Evolutionary conservation across 2,329 filamentous ascomycete species (phyloP).

Genomic region (Leptographium lundbergii): DNA sequence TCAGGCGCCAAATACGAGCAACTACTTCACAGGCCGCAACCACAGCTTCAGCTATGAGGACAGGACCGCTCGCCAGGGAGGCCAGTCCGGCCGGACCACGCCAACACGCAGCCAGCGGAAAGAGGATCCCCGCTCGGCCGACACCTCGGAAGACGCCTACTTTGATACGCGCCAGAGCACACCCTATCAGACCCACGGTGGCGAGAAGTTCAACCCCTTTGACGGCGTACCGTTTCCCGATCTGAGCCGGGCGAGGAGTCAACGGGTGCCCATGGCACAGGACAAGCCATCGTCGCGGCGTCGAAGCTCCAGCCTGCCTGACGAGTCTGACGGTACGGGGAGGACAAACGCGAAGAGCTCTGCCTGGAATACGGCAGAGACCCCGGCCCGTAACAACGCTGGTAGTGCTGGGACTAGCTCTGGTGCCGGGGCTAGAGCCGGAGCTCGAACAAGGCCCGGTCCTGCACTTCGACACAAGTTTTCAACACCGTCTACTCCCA

Average conservation of each 20-base stretch:
- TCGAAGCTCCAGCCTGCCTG: conserved; percentile 20
- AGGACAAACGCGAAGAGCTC: background rate
- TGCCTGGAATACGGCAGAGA: background rate
- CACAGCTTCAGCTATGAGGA: conserved; percentile 4
- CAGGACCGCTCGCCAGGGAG: background rate
- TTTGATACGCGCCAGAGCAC: conserved; percentile 41
- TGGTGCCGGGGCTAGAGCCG: background rate
- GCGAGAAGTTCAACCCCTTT: conserved; percentile 47
- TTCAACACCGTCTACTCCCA: background rate
- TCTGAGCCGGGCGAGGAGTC: conserved; percentile 33
- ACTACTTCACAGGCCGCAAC: conserved; percentile 30
- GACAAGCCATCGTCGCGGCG: conserved; percentile 14
- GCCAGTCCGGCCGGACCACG: conserved; percentile 3
- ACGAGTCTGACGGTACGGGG: conserved; percentile 14
- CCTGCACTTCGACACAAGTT: background rate
- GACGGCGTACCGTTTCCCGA: conserved; percentile 23
- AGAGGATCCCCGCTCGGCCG: conserved; percentile 9
- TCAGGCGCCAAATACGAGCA: conserved; percentile 32
- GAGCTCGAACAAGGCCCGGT: background rate
- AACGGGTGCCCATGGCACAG: conserved; percentile 20
- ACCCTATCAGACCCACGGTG: conserved; percentile 41
- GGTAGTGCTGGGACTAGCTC: background rate
- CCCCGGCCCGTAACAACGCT: background rate
- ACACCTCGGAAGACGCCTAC: conserved; percentile 15
- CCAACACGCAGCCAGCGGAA: background rate